A percentile compares a stretch with the other conserved stretches of the same genome.
Conservation (phyloP, 306 rosid genomes). For the Pyrus communis region DNA sequence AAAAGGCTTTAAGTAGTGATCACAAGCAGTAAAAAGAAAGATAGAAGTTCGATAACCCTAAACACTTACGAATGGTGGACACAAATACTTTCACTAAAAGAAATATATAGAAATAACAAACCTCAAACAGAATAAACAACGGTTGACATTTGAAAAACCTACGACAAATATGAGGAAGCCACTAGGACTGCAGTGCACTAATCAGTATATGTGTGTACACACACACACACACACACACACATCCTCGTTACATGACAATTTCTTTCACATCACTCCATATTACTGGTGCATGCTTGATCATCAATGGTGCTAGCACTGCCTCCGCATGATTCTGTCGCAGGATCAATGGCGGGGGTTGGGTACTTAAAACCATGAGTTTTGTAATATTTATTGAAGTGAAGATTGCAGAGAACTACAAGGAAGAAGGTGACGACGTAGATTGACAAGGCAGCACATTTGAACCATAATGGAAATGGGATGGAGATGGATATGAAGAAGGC, state of each 20-base stretch:
- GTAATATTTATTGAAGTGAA: neutral
- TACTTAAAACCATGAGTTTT: neutral
- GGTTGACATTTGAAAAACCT: too few species aligned
- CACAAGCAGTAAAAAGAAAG: too few species aligned
- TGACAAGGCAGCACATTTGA: neutral
- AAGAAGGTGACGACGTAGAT: neutral
- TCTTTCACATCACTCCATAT: neutral
- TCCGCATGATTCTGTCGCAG: neutral
- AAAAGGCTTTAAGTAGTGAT: too few species aligned
- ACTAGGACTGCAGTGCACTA: too few species aligned
- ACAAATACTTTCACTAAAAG: too few species aligned
- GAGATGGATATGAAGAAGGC: slow-evolving; percentile 3
- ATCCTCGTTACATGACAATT: neutral
- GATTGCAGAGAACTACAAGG: neutral
- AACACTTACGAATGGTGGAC: too few species aligned
- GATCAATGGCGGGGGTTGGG: neutral
- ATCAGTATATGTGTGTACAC: too few species aligned
- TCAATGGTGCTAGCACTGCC: neutral
- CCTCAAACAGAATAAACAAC: too few species aligned
- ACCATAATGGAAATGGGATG: neutral
- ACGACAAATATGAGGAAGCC: too few species aligned
- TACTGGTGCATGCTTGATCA: neutral
- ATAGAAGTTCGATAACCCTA: too few species aligned
- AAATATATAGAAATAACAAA: too few species aligned
- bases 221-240: too few species aligned